Conservation (phyloP, 1,284 basidiomycete species). For the Chondrostereum purpureum region DNA sequence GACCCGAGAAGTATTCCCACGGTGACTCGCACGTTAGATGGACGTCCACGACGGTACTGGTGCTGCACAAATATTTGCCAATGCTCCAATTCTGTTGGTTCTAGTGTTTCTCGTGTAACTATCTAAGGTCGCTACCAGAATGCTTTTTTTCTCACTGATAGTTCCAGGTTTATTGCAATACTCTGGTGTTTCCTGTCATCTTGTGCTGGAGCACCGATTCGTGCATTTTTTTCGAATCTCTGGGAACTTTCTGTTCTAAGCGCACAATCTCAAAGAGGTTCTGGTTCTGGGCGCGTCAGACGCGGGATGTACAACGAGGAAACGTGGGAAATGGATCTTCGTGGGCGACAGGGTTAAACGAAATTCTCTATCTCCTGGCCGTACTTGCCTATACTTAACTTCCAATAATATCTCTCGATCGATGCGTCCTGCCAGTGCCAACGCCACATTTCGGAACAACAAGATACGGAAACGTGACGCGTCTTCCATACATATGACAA, state of each 20-base stretch:
- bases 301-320: background rate
- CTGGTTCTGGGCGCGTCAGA: background rate
- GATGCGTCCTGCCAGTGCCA: background rate
- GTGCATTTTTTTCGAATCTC: background rate
- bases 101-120: background rate
- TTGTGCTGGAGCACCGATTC: background rate
- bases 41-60: background rate
- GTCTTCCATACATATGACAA: too few relatives aligned
- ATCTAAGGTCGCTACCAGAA: background rate
- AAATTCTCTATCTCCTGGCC: background rate
- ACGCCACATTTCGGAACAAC: background rate
- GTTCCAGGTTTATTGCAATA: background rate
- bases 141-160: background rate
- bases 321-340: constrained; percentile 2
- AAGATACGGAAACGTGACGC: background rate
- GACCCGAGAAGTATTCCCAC: too few relatives aligned
- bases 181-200: constrained; percentile 3
- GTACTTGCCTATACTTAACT: background rate
- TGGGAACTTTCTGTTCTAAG: constrained; percentile 2
- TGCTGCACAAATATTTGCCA: background rate
- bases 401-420: background rate
- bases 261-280: background rate
- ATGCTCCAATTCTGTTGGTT: background rate
- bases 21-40: background rate
- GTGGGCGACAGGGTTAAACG: background rate